A percentile compares a stretch with the other conserved stretches of the same genome.
Conservation (phyloP, 1,284 basidiomycete species). For the Sporisorium exsertum region DNA sequence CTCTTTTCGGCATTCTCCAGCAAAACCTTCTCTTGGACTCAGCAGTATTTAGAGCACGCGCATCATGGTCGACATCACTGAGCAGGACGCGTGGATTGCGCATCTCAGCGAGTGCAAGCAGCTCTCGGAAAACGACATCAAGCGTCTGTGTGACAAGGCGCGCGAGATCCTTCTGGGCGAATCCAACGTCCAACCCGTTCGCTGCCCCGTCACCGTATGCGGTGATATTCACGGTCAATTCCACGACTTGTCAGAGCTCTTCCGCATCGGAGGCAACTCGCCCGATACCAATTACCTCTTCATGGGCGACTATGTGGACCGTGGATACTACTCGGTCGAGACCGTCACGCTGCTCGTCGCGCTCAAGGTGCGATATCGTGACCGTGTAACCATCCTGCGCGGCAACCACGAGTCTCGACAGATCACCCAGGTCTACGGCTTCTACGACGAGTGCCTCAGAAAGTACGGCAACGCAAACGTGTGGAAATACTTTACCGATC, state of each 20-base stretch:
- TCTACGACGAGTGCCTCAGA: slow-evolving; percentile 98
- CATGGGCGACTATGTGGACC: slow-evolving; percentile 99
- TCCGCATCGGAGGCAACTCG: slow-evolving; percentile 98
- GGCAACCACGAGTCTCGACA: slow-evolving; percentile 99
- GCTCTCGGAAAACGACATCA: slow-evolving; percentile 93
- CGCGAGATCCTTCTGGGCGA: slow-evolving; percentile 91
- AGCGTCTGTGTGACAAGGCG: slow-evolving; percentile 98
- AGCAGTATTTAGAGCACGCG: background rate
- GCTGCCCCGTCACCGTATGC: slow-evolving; percentile 76
- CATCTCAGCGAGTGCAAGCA: slow-evolving; percentile 99
- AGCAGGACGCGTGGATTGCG: slow-evolving; percentile 81
- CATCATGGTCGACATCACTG: slow-evolving; percentile 66
- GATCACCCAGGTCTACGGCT: slow-evolving; percentile 99
- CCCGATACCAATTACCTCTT: slow-evolving; percentile 99
- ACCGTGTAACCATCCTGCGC: slow-evolving; percentile 96
- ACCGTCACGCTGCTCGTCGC: slow-evolving; percentile 98
- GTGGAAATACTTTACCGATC: slow-evolving; percentile 98
- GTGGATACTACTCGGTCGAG: slow-evolving; percentile 99
- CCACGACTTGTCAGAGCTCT: slow-evolving; percentile 93
- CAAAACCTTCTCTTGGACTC: background rate
- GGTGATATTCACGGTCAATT: slow-evolving; percentile 98
- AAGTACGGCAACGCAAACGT: slow-evolving; percentile 99
- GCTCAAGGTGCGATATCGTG: slow-evolving; percentile 96
- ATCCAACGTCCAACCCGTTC: slow-evolving; percentile 81
- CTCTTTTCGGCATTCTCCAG: background rate